Evolutionary conservation across 371 early-diverging fungal species (phyloP).

Genomic region (Mucor saturninus): DNA sequence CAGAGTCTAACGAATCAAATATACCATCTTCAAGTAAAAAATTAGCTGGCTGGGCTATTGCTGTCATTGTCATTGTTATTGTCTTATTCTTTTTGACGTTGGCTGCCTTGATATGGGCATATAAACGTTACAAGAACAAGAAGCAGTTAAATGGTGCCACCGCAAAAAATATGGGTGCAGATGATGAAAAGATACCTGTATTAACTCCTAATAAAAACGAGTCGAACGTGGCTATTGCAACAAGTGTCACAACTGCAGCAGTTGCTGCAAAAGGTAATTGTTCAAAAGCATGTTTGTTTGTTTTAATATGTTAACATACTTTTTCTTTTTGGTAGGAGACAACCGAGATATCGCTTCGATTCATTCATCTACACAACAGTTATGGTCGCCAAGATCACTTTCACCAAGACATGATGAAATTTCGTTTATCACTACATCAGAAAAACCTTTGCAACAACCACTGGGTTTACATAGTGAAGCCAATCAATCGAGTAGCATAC

Average conservation of each 20-base stretch:
- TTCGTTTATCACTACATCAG: slow-evolving; percentile 8
- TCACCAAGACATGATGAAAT: slow-evolving; percentile 23
- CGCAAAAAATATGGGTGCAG: slow-evolving; percentile 17
- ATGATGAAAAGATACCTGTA: slow-evolving; percentile 19
- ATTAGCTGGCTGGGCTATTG: slow-evolving; percentile 46
- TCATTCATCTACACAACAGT: slow-evolving; percentile 31
- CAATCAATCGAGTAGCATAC: slow-evolving; percentile 46
- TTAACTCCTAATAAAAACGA: slow-evolving; percentile 15
- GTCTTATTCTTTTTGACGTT: slow-evolving; percentile 33
- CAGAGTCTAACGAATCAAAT: not conserved
- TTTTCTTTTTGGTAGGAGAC: not conserved
- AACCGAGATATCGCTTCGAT: slow-evolving; percentile 23
- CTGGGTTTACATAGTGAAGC: slow-evolving; percentile 25
- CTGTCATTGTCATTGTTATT: slow-evolving; percentile 43
- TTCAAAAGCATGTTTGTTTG: no score
- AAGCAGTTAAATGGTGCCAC: slow-evolving; percentile 15
- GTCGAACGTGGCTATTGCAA: slow-evolving; percentile 8
- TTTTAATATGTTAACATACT: no score
- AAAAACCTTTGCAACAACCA: slow-evolving; percentile 12
- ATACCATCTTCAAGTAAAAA: not conserved
- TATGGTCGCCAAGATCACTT: slow-evolving; percentile 18
- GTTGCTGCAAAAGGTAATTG: not conserved
- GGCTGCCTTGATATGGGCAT: slow-evolving; percentile 30
- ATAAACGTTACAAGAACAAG: slow-evolving; percentile 29
- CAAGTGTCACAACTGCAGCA: not conserved